phyloP scores from a whole-genome alignment of 352 stramenopile genomes.

The Pythium coloratum region DNA sequence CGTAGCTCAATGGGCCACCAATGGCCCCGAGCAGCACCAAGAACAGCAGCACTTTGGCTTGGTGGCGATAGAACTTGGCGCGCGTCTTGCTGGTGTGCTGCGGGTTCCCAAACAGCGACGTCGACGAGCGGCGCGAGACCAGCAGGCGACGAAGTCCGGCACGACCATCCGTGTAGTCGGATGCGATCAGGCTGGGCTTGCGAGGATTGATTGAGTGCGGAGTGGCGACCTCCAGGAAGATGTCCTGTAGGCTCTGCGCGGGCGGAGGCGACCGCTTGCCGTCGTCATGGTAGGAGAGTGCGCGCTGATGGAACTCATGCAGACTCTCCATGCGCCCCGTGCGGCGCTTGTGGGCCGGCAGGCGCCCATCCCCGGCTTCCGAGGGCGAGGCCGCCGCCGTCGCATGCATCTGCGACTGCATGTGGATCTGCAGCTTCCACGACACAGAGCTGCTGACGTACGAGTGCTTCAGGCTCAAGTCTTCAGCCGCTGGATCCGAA shows the following conservation, averaged over 20 bases:
- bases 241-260: constrained; percentile 14
- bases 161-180: constrained; percentile 41
- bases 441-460: constrained; percentile 2
- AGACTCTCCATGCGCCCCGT: constrained; percentile 72
- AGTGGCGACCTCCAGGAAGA: constrained; percentile 20
- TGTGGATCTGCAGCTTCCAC: neutral
- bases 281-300: constrained; percentile 51
- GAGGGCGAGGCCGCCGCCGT: neutral
- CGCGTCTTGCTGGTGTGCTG: constrained; percentile 40
- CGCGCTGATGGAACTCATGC: constrained; percentile 84
- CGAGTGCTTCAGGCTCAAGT: too few relatives aligned
- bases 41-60: constrained; percentile 74
- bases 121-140: constrained; percentile 41
- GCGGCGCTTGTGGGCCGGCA: constrained; percentile 68
- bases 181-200: constrained; percentile 12
- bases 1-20: constrained; percentile 72
- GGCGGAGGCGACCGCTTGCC: constrained; percentile 19
- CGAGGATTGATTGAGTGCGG: constrained; percentile 3
- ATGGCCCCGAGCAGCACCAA: constrained; percentile 81
- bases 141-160: constrained; percentile 43
- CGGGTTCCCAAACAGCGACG: constrained; percentile 68
- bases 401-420: neutral
- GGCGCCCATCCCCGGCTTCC: constrained; percentile 36
- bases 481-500: too few relatives aligned
- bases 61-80: constrained; percentile 53